These are phyloP conservation scores for Amphicarpaea edgeworthii DNA, from an alignment of 306 rosid species.

Conservation along the genomic window DNA sequence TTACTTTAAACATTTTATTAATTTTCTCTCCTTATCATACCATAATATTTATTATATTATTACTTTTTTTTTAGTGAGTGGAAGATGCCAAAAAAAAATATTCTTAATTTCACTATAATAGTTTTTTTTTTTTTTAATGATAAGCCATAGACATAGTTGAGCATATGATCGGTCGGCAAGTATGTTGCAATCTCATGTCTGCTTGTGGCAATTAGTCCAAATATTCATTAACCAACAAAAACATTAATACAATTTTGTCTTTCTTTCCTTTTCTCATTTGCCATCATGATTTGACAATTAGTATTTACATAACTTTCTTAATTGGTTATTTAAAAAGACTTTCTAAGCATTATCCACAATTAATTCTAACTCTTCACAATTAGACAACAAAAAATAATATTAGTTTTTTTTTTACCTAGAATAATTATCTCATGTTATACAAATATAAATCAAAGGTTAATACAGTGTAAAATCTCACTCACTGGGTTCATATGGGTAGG, in stretches of 20 bases:
- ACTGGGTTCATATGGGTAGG: no score
- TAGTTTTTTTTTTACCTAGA: not conserved
- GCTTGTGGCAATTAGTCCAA: not conserved
- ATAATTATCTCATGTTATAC: not conserved
- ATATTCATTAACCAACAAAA: not conserved
- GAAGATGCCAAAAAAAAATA: no score
- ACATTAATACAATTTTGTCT: not conserved
- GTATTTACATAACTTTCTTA: not conserved
- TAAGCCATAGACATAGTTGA: no score
- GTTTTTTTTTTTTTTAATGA: no score
- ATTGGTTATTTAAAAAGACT: not conserved
- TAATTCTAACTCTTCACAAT: not conserved
- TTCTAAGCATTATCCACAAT: not conserved
- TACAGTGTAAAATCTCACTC: no score
- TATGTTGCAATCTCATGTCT: not conserved
- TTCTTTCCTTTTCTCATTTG: not conserved
- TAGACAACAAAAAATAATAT: not conserved
- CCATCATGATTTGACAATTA: not conserved
- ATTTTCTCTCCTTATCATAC: no score
- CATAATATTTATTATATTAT: no score
- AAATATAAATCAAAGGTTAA: no score
- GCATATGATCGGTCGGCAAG: conserved; percentile 1
- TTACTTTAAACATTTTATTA: no score
- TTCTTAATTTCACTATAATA: no score
- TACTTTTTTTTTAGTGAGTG: no score